phyloP scores from a whole-genome alignment of 192 early-diverging fungal species.

The Phlyctochytrium arcticum region DNA sequence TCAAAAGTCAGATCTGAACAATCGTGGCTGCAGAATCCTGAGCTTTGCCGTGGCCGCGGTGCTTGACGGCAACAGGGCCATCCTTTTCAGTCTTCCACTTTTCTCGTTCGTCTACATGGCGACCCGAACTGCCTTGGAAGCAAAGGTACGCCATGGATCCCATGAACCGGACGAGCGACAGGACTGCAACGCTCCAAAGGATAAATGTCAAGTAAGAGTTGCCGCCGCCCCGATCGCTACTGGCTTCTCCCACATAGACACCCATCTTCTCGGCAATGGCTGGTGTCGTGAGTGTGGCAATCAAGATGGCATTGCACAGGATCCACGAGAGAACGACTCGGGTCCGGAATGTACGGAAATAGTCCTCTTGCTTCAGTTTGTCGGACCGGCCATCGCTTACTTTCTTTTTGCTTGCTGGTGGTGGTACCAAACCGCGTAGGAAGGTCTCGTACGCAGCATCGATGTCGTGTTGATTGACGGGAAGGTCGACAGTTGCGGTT shows the following conservation, averaged over 20 bases:
- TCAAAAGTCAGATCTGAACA: too few species aligned
- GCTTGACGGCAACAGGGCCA: too few species aligned
- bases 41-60: too few species aligned
- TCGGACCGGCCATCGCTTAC: slow-evolving; percentile 1
- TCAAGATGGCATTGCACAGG: slow-evolving; percentile 36
- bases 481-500: slow-evolving; percentile 38
- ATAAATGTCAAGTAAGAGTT: slow-evolving; percentile 39
- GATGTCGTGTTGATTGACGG: slow-evolving; percentile 43
- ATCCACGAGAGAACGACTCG: slow-evolving; percentile 46
- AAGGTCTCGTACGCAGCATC: slow-evolving; percentile 40
- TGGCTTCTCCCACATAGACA: slow-evolving; percentile 12
- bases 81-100: too few species aligned
- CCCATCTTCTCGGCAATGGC: slow-evolving; percentile 22
- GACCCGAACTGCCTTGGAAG: slow-evolving; percentile 9
- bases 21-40: too few species aligned
- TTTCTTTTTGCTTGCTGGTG: neutral
- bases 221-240: neutral
- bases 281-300: slow-evolving; percentile 36
- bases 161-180: slow-evolving; percentile 70
- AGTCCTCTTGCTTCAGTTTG: slow-evolving; percentile 35
- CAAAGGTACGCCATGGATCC: slow-evolving; percentile 51
- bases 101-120: too few species aligned
- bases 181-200: slow-evolving; percentile 67
- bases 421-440: slow-evolving; percentile 16
- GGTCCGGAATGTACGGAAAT: slow-evolving; percentile 48